Base-by-base conservation (phyloP, 768 basidiomycete species). In the Kwoniella botswanensis region DNA sequence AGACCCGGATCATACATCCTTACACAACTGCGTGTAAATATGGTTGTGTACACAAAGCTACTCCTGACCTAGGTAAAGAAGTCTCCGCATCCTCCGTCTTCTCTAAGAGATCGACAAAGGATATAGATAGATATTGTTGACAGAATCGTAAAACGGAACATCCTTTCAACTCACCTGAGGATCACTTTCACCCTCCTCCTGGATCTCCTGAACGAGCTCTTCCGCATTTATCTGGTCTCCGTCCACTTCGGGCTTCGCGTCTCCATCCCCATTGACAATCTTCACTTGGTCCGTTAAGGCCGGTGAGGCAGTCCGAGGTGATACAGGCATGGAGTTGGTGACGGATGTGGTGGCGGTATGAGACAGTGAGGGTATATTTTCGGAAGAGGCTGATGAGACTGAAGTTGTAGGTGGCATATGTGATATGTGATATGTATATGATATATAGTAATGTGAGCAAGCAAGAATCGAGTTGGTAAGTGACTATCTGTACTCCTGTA, bases 291-390 rank as follows among this genome's bases (percentile, higher is more conserved):
- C 70, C 43, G 15, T 22, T 18, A 18, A 21, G n/a, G 15, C 61
- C 15, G 66, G 63, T 26, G 65, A 68, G 42, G 66, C 71, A 17
- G 63, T 65, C 9, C 66, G 26, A 10, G 71, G 71, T 15, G 71
- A 59, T 41, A 59, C 67, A 53, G 73, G 73, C 72, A 74, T 74
- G 17, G 73, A 64, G 21, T 71, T 72, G 4, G 74, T 64, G 42
- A 74, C 75, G 24, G 79, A 78, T 5, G 75, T 71, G 3, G 52
- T 67, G 43, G 71, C 67, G 46, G 64, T 72, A 60, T 63, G 61
- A 18, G 60, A 58, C 3, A 63, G 24, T 21, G 69, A 66, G 22
- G 73, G 55, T 24, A 70, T 63, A 65, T 61, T 61, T n/a, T 61
- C 59, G 59, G 65, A 58, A 18, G 65, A 67, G 17, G 56, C 24